Percentiles rank a stretch among this genome's conserved stretches.
Evolutionary conservation across 2,329 filamentous ascomycete genomes (phyloP).

Genomic region (Alternaria burnsii): DNA sequence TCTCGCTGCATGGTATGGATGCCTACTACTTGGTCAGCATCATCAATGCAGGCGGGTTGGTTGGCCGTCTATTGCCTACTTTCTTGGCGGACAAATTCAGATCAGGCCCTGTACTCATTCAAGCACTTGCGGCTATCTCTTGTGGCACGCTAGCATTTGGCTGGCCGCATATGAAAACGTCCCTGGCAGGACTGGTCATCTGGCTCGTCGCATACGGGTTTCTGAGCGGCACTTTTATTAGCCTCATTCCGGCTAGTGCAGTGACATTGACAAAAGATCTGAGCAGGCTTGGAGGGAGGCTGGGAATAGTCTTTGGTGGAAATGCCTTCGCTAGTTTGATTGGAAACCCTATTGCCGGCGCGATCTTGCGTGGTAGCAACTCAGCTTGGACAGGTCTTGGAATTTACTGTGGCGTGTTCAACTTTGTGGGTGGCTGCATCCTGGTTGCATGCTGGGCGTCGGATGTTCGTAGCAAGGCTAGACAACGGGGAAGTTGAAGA

Average conservation of each 20-base stretch:
- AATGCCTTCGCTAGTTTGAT: constrained; percentile 33
- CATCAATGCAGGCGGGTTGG: constrained; percentile 22
- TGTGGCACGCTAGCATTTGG: constrained; percentile 58
- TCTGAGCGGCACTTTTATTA: constrained; percentile 25
- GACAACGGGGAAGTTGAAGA: neutral
- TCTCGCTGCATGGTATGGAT: constrained; percentile 12
- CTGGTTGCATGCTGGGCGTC: constrained; percentile 15
- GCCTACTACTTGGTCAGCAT: constrained; percentile 24
- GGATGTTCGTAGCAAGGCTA: neutral
- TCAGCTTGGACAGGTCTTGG: constrained; percentile 17
- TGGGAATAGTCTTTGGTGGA: constrained; percentile 34
- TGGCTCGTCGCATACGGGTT: constrained; percentile 29
- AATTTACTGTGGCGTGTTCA: constrained; percentile 19
- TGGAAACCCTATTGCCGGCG: constrained; percentile 33
- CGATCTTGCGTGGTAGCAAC: constrained; percentile 18
- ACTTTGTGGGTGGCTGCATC: constrained; percentile 16
- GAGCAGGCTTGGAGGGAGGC: constrained; percentile 29
- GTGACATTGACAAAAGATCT: constrained; percentile 28
- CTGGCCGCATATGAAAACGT: constrained; percentile 20
- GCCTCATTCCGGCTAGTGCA: constrained; percentile 26
- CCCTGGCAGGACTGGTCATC: constrained; percentile 22
- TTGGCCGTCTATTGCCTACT: constrained; percentile 59
- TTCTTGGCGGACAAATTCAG: constrained; percentile 59
- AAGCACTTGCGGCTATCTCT: constrained; percentile 53
- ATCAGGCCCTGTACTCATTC: constrained; percentile 61